phyloP scores from a whole-genome alignment of 768 basidiomycete genomes.

The Auriculariales sp. region DNA sequence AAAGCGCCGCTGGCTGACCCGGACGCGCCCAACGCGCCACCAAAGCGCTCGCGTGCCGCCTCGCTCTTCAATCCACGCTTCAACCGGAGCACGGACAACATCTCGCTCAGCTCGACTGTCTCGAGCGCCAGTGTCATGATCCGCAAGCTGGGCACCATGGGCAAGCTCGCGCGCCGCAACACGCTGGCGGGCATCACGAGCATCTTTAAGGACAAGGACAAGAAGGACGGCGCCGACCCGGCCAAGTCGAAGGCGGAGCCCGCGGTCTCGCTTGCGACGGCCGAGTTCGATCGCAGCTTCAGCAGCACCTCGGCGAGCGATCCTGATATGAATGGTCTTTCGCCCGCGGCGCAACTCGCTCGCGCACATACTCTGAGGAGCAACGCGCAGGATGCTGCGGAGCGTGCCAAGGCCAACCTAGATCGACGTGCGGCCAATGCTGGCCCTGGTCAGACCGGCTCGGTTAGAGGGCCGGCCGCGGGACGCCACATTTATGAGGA shows the following conservation, averaged over 20 bases:
- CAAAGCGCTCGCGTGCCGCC: slow-evolving; percentile 34
- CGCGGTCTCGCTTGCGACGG: slow-evolving; percentile 67
- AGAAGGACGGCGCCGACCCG: slow-evolving; percentile 20
- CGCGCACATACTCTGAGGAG: slow-evolving; percentile 74
- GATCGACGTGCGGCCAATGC: neutral
- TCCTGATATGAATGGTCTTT: slow-evolving; percentile 53
- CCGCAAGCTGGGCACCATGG: slow-evolving; percentile 83
- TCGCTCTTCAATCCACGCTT: slow-evolving; percentile 77
- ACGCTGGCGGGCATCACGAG: slow-evolving; percentile 84
- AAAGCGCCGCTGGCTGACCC: slow-evolving; percentile 7
- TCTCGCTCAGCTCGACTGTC: slow-evolving; percentile 88
- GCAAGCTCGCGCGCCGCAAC: slow-evolving; percentile 77
- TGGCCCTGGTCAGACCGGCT: slow-evolving; percentile 15
- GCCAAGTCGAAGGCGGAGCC: slow-evolving; percentile 46
- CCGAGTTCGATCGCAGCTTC: slow-evolving; percentile 73
- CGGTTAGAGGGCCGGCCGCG: slow-evolving; percentile 16
- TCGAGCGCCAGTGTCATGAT: slow-evolving; percentile 94
- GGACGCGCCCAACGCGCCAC: slow-evolving; percentile 10
- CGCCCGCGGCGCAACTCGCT: slow-evolving; percentile 81
- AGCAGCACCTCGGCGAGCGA: slow-evolving; percentile 30
- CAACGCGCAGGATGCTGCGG: slow-evolving; percentile 59
- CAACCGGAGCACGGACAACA: slow-evolving; percentile 87
- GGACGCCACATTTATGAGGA: slow-evolving; percentile 48
- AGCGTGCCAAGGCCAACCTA: slow-evolving; percentile 33
- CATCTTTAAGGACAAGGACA: slow-evolving; percentile 77